Percentiles rank a stretch among this genome's conserved stretches.
These are phyloP conservation scores for Amanita pallidorosea DNA, from an alignment of 768 basidiomycete species.

Conservation along the genomic window DNA sequence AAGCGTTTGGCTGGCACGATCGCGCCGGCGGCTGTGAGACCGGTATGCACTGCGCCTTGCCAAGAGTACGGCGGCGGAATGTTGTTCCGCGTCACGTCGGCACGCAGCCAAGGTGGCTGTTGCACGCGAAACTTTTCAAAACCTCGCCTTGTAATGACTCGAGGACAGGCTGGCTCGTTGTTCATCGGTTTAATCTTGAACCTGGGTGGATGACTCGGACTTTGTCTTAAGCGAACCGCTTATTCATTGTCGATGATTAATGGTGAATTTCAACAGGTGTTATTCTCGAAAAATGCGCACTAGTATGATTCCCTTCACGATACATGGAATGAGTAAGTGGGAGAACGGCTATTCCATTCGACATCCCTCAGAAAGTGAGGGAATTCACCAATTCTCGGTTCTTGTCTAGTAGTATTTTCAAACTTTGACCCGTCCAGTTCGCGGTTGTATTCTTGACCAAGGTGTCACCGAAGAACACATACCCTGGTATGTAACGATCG, in stretches of 20 bases:
- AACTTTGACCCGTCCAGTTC: slow-evolving; percentile 29
- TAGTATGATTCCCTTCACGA: neutral
- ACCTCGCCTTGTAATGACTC: neutral
- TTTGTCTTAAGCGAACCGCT: neutral
- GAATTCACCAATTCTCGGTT: slow-evolving; percentile 34
- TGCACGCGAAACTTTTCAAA: neutral
- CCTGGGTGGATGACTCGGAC: neutral
- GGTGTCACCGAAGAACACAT: slow-evolving; percentile 68
- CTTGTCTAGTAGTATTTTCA: slow-evolving; percentile 45
- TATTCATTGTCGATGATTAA: neutral
- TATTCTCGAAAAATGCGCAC: neutral
- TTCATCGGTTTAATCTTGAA: neutral
- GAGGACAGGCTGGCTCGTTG: neutral
- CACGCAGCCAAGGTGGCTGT: slow-evolving; percentile 1
- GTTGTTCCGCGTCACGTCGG: neutral
- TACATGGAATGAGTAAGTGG: too few species aligned
- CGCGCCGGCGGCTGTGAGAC: too few species aligned
- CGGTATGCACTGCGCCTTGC: neutral
- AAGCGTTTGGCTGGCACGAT: neutral
- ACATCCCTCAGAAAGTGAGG: slow-evolving; percentile 25
- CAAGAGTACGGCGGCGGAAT: neutral
- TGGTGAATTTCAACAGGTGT: neutral
- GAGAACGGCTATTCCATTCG: too few species aligned
- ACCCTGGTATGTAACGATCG: slow-evolving; percentile 90
- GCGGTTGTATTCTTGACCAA: slow-evolving; percentile 6